Evolutionary conservation across 805 yeast species (phyloP), one percentile per base, ranked within the genome.

Genomic region (Debaryomyces hansenii): DNA sequence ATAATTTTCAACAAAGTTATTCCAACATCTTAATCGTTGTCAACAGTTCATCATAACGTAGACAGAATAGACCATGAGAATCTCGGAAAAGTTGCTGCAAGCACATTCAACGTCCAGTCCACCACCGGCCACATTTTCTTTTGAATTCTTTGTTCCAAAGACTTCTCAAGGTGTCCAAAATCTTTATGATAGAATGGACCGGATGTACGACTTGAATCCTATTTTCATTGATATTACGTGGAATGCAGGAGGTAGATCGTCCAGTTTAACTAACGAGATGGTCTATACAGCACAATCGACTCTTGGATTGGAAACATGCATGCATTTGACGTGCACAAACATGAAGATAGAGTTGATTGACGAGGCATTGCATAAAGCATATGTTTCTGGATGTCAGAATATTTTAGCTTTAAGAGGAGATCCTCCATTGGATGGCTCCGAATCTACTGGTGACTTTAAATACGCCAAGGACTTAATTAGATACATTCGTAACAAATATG

Each of bases 281-380:
- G 95, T 94, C 4, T 80, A 90, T 55, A 90, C 96, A 2, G 82
- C 97, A 0, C 96, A 91, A 56, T 83, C 91, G 2, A 91, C 90
- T 2, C 74, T 91, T 45, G 97, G 97, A 7, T 73, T 92, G 50
- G 98, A 92, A 60, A 92, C 98, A 0, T 94, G 98, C 64, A 91
- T 94, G 97, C 99, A 94, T 66, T 75, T 94, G 68, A 94, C 99
- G 2, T 94, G 99, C 62, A 90, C 97, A 14, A 92, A 91, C 59
- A 94, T 94, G 99, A 82, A 90, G 24, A 74, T 83, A 24, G 80
- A 79, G 35, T 73, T 85, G 52, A 87, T 94, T 52, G 97, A 91
- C 60, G 78, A 82, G 48, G 98, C 99, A 4, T 76, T 92, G 54
- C 77, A 82, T 48, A 83, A 83, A 49, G 99, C 98, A 0, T 88